phyloP scores from a whole-genome alignment of 164 flowering plant species.

The Magnolia kwangsiensis region DNA sequence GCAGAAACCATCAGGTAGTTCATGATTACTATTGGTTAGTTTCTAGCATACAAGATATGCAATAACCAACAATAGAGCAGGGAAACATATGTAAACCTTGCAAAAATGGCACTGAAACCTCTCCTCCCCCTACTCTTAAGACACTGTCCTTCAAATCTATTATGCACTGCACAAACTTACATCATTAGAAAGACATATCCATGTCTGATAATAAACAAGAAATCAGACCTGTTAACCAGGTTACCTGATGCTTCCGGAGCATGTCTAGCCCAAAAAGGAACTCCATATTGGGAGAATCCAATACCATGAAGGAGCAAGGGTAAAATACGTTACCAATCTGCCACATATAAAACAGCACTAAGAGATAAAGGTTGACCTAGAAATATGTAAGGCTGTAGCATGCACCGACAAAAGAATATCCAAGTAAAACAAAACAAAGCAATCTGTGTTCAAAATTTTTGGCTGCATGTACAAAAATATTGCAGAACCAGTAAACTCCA shows the following conservation, averaged over 20 bases:
- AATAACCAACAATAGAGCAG: too few species aligned
- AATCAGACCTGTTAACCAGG: slow-evolving; percentile 3
- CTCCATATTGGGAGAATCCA: slow-evolving; percentile 95
- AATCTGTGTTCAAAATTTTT: background rate
- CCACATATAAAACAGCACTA: slow-evolving; percentile 2
- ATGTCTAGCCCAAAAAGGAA: slow-evolving; percentile 97
- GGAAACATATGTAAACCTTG: slow-evolving; percentile 47
- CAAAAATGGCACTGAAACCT: slow-evolving; percentile 91
- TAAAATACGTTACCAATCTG: slow-evolving; percentile 88
- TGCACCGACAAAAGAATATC: background rate
- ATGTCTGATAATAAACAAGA: background rate
- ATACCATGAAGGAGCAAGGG: slow-evolving; percentile 86
- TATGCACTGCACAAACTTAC: slow-evolving; percentile 60
- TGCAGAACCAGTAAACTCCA: too few species aligned
- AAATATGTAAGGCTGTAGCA: background rate
- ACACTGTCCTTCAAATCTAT: slow-evolving; percentile 95
- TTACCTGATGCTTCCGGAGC: slow-evolving; percentile 97
- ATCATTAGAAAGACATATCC: slow-evolving; percentile 4
- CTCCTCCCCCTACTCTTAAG: slow-evolving; percentile 95
- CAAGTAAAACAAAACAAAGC: background rate
- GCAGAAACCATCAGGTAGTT: background rate
- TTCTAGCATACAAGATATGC: too few species aligned
- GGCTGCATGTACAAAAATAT: too few species aligned
- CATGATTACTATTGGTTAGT: too few species aligned
- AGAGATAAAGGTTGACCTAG: background rate